Percentiles rank a stretch among this genome's conserved stretches.
Evolutionary conservation across 2,329 filamentous ascomycete species (phyloP).

Genomic region (Byssochlamys sp.): DNA sequence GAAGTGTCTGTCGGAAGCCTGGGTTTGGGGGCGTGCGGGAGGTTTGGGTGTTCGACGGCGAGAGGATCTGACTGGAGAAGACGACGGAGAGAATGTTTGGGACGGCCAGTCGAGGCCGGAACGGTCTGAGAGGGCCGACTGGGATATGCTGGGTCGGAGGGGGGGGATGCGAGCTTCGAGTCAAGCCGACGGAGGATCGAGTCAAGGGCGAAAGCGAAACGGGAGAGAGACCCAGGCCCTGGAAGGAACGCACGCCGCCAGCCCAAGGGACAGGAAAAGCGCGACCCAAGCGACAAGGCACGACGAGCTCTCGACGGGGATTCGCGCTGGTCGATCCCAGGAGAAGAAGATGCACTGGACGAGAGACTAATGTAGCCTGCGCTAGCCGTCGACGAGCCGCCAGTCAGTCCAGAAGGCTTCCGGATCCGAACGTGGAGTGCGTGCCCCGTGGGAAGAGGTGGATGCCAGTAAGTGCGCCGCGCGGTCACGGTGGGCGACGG

Average conservation of each 20-base stretch:
- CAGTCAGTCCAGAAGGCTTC: neutral
- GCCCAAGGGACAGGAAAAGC: conserved; percentile 1
- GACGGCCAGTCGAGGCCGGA: conserved; percentile 7
- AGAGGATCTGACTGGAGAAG: conserved; percentile 6
- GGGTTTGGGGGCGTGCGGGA: conserved; percentile 7
- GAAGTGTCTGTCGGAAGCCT: neutral
- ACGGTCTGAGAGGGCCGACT: conserved; percentile 3
- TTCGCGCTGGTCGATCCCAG: conserved; percentile 1
- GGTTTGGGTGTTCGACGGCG: conserved; percentile 3
- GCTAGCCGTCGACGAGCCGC: neutral
- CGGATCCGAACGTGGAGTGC: conserved; percentile 1
- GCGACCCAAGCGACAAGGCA: conserved; percentile 1
- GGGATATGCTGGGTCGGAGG: neutral
- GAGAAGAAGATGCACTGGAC: neutral
- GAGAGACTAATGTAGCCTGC: neutral
- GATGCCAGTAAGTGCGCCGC: neutral
- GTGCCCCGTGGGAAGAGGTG: neutral
- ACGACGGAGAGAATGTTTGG: conserved; percentile 5
- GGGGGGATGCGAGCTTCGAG: neutral
- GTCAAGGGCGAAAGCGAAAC: neutral
- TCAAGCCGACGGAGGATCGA: neutral
- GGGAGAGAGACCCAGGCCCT: neutral
- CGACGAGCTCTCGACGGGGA: conserved; percentile 1
- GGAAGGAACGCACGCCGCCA: neutral
- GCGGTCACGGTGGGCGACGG: neutral